phyloP scores from a whole-genome alignment of 2,329 filamentous ascomycete species.

The Didymella sp. region DNA sequence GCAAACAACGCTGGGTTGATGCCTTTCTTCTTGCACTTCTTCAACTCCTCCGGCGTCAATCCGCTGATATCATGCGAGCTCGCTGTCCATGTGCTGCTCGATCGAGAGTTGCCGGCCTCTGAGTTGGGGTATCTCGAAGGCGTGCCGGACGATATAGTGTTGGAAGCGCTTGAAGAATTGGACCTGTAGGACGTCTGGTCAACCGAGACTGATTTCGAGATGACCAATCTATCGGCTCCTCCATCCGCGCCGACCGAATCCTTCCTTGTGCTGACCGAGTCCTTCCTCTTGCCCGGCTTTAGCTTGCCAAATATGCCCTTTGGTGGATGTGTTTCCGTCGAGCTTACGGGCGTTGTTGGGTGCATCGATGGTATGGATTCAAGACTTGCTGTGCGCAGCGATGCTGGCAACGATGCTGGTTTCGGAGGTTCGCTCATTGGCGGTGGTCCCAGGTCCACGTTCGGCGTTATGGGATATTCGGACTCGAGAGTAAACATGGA shows the following conservation, averaged over 20 bases:
- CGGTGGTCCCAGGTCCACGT: slow-evolving; percentile 4
- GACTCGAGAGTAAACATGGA: slow-evolving; percentile 23
- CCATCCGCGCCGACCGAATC: slow-evolving; percentile 13
- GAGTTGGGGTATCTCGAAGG: slow-evolving; percentile 22
- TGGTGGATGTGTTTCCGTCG: slow-evolving; percentile 24
- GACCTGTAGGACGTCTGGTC: slow-evolving; percentile 44
- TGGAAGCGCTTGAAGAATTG: slow-evolving; percentile 32
- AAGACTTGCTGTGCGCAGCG: slow-evolving; percentile 16
- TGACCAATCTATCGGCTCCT: slow-evolving; percentile 32
- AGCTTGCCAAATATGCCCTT: slow-evolving; percentile 33
- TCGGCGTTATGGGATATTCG: slow-evolving; percentile 14
- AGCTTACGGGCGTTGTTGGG: slow-evolving; percentile 22
- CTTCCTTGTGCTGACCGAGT: neutral
- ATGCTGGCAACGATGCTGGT: slow-evolving; percentile 6
- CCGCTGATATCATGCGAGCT: slow-evolving; percentile 50
- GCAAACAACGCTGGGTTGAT: slow-evolving; percentile 56
- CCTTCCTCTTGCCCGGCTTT: slow-evolving; percentile 22
- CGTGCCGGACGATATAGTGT: slow-evolving; percentile 32
- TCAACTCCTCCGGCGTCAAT: slow-evolving; percentile 51
- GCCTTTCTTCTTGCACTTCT: slow-evolving; percentile 56
- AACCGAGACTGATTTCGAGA: slow-evolving; percentile 44
- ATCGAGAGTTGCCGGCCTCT: slow-evolving; percentile 24
- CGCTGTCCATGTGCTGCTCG: slow-evolving; percentile 49
- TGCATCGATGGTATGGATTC: slow-evolving; percentile 23
- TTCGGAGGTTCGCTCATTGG: slow-evolving; percentile 6